Conservation (phyloP, 139 green algal species). For the Ettlia oleoabundans region DNA sequence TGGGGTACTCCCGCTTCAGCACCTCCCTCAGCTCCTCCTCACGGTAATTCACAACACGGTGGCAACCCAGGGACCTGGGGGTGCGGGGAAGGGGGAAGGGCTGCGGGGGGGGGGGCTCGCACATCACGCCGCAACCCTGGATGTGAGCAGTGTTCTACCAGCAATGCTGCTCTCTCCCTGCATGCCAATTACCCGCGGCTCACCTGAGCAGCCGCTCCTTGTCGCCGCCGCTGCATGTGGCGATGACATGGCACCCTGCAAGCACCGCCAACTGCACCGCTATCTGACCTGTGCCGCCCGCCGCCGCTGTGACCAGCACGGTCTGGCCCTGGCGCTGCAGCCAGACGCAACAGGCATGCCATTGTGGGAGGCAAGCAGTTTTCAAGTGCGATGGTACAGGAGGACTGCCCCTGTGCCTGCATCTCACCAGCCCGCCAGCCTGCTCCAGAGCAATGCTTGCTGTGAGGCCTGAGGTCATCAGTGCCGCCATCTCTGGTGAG, state of each 20-base stretch:
- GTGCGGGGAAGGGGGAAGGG: not conserved
- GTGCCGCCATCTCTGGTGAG: slow-evolving; percentile 75
- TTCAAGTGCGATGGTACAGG: not conserved
- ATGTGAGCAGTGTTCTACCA: too few species aligned
- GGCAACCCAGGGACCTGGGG: slow-evolving; percentile 69
- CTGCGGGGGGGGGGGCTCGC: not conserved
- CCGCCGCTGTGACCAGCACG: slow-evolving; percentile 94
- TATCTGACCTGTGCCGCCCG: slow-evolving; percentile 92
- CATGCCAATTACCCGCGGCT: too few species aligned
- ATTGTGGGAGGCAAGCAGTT: not conserved
- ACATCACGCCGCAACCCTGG: too few species aligned
- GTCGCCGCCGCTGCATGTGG: slow-evolving; percentile 75
- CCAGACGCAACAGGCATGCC: too few species aligned
- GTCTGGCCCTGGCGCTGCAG: slow-evolving; percentile 62
- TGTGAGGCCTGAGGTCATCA: slow-evolving; percentile 88
- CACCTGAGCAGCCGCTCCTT: slow-evolving; percentile 81
- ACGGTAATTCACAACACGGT: slow-evolving; percentile 90
- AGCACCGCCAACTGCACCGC: slow-evolving; percentile 92
- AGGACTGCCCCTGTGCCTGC: slow-evolving; percentile 61
- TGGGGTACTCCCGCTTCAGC: slow-evolving; percentile 65
- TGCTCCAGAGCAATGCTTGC: slow-evolving; percentile 72
- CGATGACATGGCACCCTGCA: slow-evolving; percentile 86
- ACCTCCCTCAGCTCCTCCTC: slow-evolving; percentile 55
- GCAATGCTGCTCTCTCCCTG: too few species aligned
- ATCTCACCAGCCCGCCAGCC: slow-evolving; percentile 29